Base-by-base conservation (phyloP, 2,329 filamentous ascomycete species). In the Talaromyces marneffei region DNA sequence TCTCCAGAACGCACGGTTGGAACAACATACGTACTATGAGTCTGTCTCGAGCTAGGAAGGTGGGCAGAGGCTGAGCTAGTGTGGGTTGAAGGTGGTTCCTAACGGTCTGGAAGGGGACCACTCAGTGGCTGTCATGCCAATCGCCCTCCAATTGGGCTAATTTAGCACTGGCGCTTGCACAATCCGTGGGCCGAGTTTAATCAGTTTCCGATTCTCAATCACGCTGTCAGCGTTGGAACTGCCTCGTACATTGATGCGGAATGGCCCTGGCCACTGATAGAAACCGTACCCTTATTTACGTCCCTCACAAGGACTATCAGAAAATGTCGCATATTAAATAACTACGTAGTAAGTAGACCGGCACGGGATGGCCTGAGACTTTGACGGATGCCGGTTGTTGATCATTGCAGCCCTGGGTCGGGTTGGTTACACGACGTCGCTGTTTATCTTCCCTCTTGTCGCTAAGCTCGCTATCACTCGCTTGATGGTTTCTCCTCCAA, bases 51-150 rank as follows among this genome's bases (percentile, higher is more conserved):
- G 40, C 16, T 50, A 52, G 35, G 29, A 52, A 33, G 20, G 48
- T 20, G 48, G 29, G 48, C 29, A 52, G 40, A 57, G 39, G 55
- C 55, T 57, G 54, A 57, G 55, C 55, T 57, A 57, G 55, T 35
- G 39, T 33, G 37, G 52, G 37, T 40, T 39, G 20, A 27, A 12
- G 31, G 53, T 42, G 54, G 25, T 29, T 20, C 27, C 37, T 44
- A 56, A 57, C 54, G 54, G 54, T 33, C 54, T 57, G 55, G 18
- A 48, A 42, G 23, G 55, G 55, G 55, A 46, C 55, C 40, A 25
- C 27, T 56, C 40, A 44, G 27, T 42, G 37, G 37, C 53, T 56
- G 9, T n/a, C n/a, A n/a, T n/a, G n/a, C n/a, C n/a, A n/a, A n/a
- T n/a, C n/a, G n/a, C 33, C 20, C 23, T 33, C 16, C 33, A 40